These are phyloP conservation scores for Aegilops umbellulata DNA, from an alignment of 176 grass and related monocot genomes.

Conservation along the genomic window DNA sequence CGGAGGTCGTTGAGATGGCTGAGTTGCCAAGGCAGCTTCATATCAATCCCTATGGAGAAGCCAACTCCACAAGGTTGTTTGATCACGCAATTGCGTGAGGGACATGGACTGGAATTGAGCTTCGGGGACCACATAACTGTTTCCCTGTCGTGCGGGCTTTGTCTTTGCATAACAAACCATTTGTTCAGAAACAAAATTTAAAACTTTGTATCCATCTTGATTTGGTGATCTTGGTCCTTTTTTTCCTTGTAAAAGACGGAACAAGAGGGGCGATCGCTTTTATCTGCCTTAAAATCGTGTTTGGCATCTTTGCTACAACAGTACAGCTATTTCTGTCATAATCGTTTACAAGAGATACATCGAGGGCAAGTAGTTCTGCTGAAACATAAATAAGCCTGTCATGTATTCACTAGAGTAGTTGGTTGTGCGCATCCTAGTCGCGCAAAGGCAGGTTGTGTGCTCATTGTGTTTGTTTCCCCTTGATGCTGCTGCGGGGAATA, in stretches of 20 bases:
- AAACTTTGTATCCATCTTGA: background rate
- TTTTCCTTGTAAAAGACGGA: background rate
- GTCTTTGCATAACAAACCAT: background rate
- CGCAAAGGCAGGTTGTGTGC: too few relatives aligned
- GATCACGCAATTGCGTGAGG: conserved; percentile 31
- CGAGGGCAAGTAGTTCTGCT: background rate
- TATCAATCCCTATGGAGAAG: background rate
- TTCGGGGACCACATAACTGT: background rate
- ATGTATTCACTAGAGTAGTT: background rate
- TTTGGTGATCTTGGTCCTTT: background rate
- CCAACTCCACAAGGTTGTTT: background rate
- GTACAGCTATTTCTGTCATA: background rate
- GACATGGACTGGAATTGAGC: background rate
- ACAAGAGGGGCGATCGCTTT: background rate
- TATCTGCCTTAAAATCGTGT: background rate
- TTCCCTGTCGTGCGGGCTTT: conserved; percentile 29
- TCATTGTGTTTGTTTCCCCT: too few relatives aligned
- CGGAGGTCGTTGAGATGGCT: background rate
- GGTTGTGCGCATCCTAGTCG: too few relatives aligned
- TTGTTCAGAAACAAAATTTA: background rate
- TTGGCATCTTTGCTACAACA: background rate
- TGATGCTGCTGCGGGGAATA: background rate
- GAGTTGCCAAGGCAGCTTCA: background rate
- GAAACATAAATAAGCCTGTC: conserved; percentile 1
- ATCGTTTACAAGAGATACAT: background rate